These are phyloP conservation scores for Neofusicoccum sp. DNA, from an alignment of 2,329 filamentous ascomycete genomes.

Conservation along the genomic window DNA sequence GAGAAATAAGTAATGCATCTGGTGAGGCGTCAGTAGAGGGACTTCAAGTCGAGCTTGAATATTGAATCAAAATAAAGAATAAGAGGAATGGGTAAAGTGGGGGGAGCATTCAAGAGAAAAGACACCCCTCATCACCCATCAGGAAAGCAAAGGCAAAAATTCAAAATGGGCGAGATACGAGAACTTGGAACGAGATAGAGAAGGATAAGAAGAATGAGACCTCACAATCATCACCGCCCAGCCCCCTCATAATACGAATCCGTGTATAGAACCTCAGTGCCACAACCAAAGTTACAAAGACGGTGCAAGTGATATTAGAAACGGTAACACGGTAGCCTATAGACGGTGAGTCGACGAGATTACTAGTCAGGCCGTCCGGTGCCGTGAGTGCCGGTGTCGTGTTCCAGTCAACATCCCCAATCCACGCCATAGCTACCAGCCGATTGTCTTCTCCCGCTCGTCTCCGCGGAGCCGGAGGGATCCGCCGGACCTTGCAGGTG, in stretches of 20 bases:
- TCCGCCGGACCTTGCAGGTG: no score
- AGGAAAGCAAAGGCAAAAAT: no score
- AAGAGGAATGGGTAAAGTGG: not conserved
- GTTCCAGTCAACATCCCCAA: not conserved
- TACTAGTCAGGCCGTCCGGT: not conserved
- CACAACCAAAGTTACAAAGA: not conserved
- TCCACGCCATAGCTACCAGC: constrained; percentile 5
- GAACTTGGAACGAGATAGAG: not conserved
- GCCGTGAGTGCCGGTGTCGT: not conserved
- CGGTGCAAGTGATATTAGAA: not conserved
- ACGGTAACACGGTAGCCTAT: not conserved
- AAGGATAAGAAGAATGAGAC: not conserved
- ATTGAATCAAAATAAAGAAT: not conserved
- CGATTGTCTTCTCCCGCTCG: no score
- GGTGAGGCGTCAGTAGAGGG: not conserved
- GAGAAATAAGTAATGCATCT: not conserved
- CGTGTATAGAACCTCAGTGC: constrained; percentile 4
- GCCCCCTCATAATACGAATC: not conserved
- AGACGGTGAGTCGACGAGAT: not conserved
- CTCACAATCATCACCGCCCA: constrained; percentile 8
- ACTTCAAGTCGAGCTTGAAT: not conserved
- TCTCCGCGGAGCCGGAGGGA: no score
- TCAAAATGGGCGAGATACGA: not conserved
- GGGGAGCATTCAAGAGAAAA: not conserved
- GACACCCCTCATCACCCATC: no score